These are phyloP conservation scores for Lachancea thermotolerans DNA, from an alignment of 805 yeast species.

Conservation along the genomic window DNA sequence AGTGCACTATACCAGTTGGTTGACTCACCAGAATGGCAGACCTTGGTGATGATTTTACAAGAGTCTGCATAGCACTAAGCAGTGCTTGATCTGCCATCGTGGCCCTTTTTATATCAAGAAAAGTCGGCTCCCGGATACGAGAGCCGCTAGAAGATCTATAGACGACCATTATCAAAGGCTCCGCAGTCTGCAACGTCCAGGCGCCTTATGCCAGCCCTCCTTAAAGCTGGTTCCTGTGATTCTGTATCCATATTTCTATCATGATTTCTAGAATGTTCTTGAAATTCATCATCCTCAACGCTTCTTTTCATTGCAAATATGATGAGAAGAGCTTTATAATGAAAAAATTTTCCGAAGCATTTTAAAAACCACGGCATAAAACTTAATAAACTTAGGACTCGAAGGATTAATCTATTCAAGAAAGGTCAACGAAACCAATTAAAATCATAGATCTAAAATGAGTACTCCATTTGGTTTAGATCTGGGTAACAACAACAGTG, in stretches of 20 bases:
- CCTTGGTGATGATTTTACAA: slow-evolving; percentile 51
- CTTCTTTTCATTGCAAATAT: background rate
- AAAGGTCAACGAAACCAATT: background rate
- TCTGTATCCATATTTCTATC: background rate
- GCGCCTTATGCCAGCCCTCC: background rate
- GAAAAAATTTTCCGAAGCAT: background rate
- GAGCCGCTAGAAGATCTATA: too few relatives aligned
- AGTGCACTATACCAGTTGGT: slow-evolving; percentile 41
- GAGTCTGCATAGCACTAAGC: slow-evolving; percentile 18
- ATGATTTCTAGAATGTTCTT: slow-evolving; percentile 14
- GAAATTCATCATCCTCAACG: slow-evolving; percentile 5
- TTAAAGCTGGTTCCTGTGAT: background rate
- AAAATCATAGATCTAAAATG: slow-evolving; percentile 37
- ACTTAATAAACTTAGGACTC: too few relatives aligned
- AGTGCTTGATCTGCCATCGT: too few relatives aligned
- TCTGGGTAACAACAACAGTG: slow-evolving; percentile 92
- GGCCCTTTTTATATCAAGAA: too few relatives aligned
- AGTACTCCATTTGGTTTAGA: slow-evolving; percentile 96
- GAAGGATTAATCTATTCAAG: background rate
- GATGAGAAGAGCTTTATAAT: background rate
- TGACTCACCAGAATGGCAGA: slow-evolving; percentile 71
- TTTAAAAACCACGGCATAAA: background rate
- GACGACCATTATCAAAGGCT: too few relatives aligned
- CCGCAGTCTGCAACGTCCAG: background rate
- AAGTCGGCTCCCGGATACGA: too few relatives aligned